Percentiles rank a stretch among this genome's conserved stretches.
These are phyloP conservation scores for Byssochlamys sp. DNA, from an alignment of 2,329 filamentous ascomycete genomes.

Conservation along the genomic window DNA sequence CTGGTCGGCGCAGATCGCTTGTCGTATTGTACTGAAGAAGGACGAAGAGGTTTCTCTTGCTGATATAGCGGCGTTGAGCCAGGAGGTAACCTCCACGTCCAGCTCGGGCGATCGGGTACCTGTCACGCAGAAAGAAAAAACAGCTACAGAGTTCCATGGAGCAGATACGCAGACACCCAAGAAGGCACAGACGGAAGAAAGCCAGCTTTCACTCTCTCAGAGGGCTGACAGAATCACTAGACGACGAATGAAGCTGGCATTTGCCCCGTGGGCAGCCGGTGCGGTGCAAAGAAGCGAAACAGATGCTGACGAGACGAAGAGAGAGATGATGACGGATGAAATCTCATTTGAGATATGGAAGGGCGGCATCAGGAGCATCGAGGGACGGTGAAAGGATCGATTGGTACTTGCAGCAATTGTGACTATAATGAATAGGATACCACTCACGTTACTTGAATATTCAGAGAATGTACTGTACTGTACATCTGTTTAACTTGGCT, in stretches of 20 bases:
- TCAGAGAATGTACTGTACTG: background rate
- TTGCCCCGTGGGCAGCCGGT: constrained; percentile 63
- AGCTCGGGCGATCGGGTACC: constrained; percentile 9
- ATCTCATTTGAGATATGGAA: constrained; percentile 67
- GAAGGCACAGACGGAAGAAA: background rate
- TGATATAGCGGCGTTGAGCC: background rate
- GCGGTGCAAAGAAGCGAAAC: constrained; percentile 38
- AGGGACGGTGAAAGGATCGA: background rate
- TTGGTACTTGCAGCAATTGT: background rate
- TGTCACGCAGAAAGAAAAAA: background rate
- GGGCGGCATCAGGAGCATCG: constrained; percentile 42
- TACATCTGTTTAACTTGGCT: too few species aligned
- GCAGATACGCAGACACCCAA: background rate
- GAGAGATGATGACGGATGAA: constrained; percentile 8
- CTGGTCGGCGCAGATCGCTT: constrained; percentile 82
- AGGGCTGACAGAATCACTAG: constrained; percentile 37
- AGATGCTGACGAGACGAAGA: constrained; percentile 26
- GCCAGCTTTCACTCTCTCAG: background rate
- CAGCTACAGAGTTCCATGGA: background rate
- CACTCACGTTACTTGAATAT: background rate
- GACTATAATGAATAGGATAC: background rate
- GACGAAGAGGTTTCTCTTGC: constrained; percentile 35
- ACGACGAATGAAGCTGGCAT: constrained; percentile 79
- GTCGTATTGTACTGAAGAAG: constrained; percentile 72
- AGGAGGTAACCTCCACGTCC: background rate